phyloP scores from a whole-genome alignment of 257 asterid genomes.

The Scutellaria galericulata region DNA sequence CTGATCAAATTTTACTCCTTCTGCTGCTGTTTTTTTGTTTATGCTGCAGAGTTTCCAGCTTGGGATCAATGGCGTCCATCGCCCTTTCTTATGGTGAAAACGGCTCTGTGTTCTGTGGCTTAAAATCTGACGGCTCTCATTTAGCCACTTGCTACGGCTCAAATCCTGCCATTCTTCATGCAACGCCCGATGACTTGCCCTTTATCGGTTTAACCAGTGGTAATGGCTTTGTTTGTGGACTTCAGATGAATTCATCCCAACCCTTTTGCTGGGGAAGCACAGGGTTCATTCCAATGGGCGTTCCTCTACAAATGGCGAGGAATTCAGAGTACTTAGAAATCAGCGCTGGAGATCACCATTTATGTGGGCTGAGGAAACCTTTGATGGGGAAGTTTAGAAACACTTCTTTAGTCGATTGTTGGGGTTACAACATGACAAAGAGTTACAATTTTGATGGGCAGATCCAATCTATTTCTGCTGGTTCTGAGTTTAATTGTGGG shows the following conservation, averaged over 20 bases:
- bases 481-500: slow-evolving; percentile 84
- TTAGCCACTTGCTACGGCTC: slow-evolving; percentile 76
- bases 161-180: slow-evolving; percentile 60
- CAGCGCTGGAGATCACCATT: slow-evolving; percentile 90
- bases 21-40: slow-evolving; percentile 43
- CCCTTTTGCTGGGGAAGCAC: slow-evolving; percentile 94
- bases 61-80: slow-evolving; percentile 93
- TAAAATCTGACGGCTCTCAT: slow-evolving; percentile 87
- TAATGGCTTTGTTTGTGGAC: slow-evolving; percentile 83
- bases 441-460: slow-evolving; percentile 69
- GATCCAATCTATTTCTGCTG: slow-evolving; percentile 86
- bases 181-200: slow-evolving; percentile 56
- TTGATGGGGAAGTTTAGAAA: slow-evolving; percentile 65
- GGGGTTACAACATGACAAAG: slow-evolving; percentile 94
- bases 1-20: slow-evolving; percentile 40
- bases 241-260: slow-evolving; percentile 52
- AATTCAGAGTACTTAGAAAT: slow-evolving; percentile 71
- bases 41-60: slow-evolving; percentile 51
- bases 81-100: slow-evolving; percentile 84
- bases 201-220: slow-evolving; percentile 83
- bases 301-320: slow-evolving; percentile 49
- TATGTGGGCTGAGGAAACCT: slow-evolving; percentile 84
- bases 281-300: slow-evolving; percentile 66
- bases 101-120: slow-evolving; percentile 84
- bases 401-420: slow-evolving; percentile 76